phyloP scores from a whole-genome alignment of 306 rosid genomes.

The Medicago arabica region DNA sequence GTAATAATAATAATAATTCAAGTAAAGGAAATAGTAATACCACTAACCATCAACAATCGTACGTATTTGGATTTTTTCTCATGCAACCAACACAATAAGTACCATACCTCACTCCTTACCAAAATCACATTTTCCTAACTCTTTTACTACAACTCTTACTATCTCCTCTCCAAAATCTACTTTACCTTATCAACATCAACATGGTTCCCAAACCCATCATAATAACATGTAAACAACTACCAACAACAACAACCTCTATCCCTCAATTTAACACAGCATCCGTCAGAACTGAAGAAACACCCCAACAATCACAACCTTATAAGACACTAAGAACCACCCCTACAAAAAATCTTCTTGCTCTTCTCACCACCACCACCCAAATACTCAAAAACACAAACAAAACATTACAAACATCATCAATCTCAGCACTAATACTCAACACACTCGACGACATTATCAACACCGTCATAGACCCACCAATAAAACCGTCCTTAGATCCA shows the following conservation, averaged over 20 bases:
- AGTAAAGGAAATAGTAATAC: no score
- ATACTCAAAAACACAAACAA: background rate
- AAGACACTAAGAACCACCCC: no score
- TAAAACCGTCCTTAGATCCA: slow-evolving; percentile 68
- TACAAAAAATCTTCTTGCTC: no score
- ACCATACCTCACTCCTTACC: background rate
- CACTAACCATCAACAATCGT: background rate
- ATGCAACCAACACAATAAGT: slow-evolving; percentile 3
- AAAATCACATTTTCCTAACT: background rate
- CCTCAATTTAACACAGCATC: slow-evolving; percentile 42
- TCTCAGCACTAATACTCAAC: slow-evolving; percentile 52
- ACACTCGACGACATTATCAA: slow-evolving; percentile 71
- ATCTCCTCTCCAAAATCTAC: background rate
- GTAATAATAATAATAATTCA: no score
- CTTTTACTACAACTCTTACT: no score
- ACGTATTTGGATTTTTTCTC: background rate
- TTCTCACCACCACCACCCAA: no score
- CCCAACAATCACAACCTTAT: slow-evolving; percentile 1
- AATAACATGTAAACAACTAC: background rate
- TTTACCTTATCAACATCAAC: background rate
- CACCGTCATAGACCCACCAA: slow-evolving; percentile 83
- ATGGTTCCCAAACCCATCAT: slow-evolving; percentile 47
- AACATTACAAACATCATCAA: slow-evolving; percentile 18
- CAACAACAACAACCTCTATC: background rate
- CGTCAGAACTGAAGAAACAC: slow-evolving; percentile 49